These are phyloP conservation scores for Pascua guehoae DNA, from an alignment of 1,284 basidiomycete genomes.

Conservation along the genomic window DNA sequence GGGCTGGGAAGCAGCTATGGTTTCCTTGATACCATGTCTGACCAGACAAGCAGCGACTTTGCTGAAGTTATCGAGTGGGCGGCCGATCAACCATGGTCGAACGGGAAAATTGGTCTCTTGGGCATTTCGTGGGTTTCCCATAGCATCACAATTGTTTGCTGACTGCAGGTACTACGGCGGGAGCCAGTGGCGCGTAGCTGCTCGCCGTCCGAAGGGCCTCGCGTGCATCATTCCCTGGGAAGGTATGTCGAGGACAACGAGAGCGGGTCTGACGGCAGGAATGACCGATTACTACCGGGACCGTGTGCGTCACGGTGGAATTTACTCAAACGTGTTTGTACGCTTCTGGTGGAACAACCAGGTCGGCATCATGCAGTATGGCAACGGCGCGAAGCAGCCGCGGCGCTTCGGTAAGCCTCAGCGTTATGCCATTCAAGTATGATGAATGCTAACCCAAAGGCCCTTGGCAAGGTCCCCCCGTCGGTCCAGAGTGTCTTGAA, in stretches of 20 bases:
- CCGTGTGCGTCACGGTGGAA: constrained; percentile 39
- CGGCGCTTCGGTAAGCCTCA: constrained; percentile 9
- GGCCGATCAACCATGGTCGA: constrained; percentile 40
- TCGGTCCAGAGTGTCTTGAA: constrained; percentile 31
- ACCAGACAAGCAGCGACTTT: constrained; percentile 36
- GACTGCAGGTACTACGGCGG: constrained; percentile 32
- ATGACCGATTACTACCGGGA: constrained; percentile 46
- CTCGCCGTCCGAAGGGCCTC: constrained; percentile 41
- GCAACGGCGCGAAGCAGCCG: constrained; percentile 21
- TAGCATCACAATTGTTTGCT: too few relatives aligned
- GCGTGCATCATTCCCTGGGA: constrained; percentile 46
- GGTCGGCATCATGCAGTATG: constrained; percentile 40
- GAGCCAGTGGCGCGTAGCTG: constrained; percentile 44
- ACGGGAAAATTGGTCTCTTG: constrained; percentile 40
- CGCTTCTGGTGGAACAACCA: constrained; percentile 39
- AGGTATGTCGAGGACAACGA: constrained; percentile 5
- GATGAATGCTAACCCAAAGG: too few relatives aligned
- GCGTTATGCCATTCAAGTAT: too few relatives aligned
- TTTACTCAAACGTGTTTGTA: constrained; percentile 38
- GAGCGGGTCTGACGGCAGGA: too few relatives aligned
- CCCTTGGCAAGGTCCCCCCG: too few relatives aligned
- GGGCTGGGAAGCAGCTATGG: constrained; percentile 38
- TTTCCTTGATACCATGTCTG: constrained; percentile 39
- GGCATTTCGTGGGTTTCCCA: constrained; percentile 28
- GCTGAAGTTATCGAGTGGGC: constrained; percentile 43